Evolutionary conservation across 1,284 basidiomycete genomes (phyloP).

Genomic region (Ganoderma multipileum): DNA sequence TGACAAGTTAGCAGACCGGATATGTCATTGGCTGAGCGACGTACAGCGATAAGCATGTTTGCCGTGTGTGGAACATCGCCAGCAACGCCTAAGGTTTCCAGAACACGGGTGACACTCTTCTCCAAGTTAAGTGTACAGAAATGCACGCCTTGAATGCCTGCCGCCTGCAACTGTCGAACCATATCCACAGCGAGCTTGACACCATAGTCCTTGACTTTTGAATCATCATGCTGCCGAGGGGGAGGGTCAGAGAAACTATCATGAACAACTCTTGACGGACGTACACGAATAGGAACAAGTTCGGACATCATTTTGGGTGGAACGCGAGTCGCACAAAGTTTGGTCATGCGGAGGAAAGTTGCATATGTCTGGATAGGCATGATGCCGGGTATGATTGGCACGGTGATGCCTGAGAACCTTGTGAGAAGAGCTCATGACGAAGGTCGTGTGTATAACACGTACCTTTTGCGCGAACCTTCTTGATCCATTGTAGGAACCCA

Average conservation of each 20-base stretch:
- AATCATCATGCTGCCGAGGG: slow-evolving; percentile 79
- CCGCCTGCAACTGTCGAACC: slow-evolving; percentile 62
- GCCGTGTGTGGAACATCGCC: slow-evolving; percentile 46
- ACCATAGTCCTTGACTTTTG: slow-evolving; percentile 91
- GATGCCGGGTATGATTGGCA: slow-evolving; percentile 94
- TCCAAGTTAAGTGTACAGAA: slow-evolving; percentile 98
- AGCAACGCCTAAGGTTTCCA: slow-evolving; percentile 82
- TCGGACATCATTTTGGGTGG: slow-evolving; percentile 75
- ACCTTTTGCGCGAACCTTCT: slow-evolving; percentile 78
- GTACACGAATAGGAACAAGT: slow-evolving; percentile 82
- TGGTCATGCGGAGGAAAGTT: slow-evolving; percentile 91
- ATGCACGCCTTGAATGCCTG: slow-evolving; percentile 84
- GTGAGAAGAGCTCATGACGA: slow-evolving; percentile 9
- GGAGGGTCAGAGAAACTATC: neutral
- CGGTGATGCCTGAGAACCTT: slow-evolving; percentile 73
- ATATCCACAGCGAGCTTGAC: slow-evolving; percentile 81
- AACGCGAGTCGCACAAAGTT: slow-evolving; percentile 85
- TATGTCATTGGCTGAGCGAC: neutral
- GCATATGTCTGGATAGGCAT: slow-evolving; percentile 99
- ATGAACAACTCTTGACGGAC: slow-evolving; percentile 33
- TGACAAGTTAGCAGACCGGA: neutral
- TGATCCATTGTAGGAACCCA: slow-evolving; percentile 82
- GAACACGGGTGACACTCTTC: slow-evolving; percentile 90
- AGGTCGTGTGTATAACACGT: neutral
- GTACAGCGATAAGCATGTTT: slow-evolving; percentile 76